Conservation (phyloP, 192 early-diverging fungal species). For the Podila epigama region DNA sequence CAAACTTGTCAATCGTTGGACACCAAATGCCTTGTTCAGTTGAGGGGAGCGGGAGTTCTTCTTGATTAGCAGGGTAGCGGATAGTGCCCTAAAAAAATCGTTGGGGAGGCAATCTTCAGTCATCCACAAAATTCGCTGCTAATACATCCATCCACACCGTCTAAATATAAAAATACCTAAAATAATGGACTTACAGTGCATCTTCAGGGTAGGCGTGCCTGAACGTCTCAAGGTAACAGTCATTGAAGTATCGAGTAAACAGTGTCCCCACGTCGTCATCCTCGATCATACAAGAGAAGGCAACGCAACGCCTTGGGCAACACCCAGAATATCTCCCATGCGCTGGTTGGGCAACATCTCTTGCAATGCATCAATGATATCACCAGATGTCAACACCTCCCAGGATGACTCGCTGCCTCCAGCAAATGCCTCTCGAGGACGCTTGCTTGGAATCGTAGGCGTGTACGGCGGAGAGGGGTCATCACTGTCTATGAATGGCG, state of each 20-base stretch:
- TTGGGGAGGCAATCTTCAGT: not conserved
- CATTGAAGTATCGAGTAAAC: constrained; percentile 29
- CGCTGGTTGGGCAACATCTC: constrained; percentile 26
- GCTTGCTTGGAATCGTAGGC: constrained; percentile 23
- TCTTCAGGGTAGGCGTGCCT: constrained; percentile 36
- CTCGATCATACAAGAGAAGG: constrained; percentile 33
- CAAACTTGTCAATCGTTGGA: constrained; percentile 24
- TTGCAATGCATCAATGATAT: constrained; percentile 36
- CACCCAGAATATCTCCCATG: constrained; percentile 29
- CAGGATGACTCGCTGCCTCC: constrained; percentile 39
- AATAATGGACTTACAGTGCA: constrained; percentile 46
- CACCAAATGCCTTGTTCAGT: constrained; percentile 34
- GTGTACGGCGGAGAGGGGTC: constrained; percentile 35
- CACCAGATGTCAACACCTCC: constrained; percentile 26
- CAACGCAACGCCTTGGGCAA: constrained; percentile 11
- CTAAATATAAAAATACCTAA: too few species aligned
- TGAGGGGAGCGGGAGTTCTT: constrained; percentile 34
- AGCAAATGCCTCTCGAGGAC: constrained; percentile 27
- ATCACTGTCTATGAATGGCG: constrained; percentile 25
- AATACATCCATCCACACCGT: too few species aligned
- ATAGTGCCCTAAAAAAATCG: constrained; percentile 17
- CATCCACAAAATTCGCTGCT: too few species aligned
- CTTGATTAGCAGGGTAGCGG: constrained; percentile 33
- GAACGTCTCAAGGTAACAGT: constrained; percentile 28
- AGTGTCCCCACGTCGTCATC: constrained; percentile 25